Percentiles rank a stretch among this genome's conserved stretches.
Evolutionary conservation across 768 basidiomycete species (phyloP).

Genomic region (Dendrothele bispora): DNA sequence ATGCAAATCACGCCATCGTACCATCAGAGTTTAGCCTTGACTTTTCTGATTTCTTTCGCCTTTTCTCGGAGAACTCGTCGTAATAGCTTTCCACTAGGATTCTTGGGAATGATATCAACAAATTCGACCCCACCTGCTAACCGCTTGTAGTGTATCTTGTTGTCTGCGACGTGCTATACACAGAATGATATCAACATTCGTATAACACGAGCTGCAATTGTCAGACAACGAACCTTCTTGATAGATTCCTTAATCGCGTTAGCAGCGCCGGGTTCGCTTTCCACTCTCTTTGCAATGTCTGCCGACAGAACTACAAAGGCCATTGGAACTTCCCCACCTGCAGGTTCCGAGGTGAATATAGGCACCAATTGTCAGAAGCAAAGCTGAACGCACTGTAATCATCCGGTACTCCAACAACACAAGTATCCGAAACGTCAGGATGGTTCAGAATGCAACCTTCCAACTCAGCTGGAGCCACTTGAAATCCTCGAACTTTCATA

Average conservation of each 20-base stretch:
- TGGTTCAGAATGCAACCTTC: conserved; percentile 67
- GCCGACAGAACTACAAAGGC: conserved; percentile 61
- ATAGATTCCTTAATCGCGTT: conserved; percentile 45
- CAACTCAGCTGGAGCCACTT: conserved; percentile 74
- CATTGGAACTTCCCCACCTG: conserved; percentile 66
- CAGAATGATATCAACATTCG: neutral
- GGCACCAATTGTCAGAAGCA: neutral
- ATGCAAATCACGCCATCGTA: too few relatives aligned
- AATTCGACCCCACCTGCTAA: conserved; percentile 61
- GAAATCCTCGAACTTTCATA: conserved; percentile 57
- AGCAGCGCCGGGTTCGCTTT: conserved; percentile 24
- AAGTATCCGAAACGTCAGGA: conserved; percentile 56
- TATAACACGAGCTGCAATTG: neutral
- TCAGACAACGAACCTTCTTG: conserved; percentile 38
- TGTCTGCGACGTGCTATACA: conserved; percentile 50
- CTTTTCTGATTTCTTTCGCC: conserved; percentile 32
- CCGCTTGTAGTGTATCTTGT: conserved; percentile 58
- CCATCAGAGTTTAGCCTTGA: conserved; percentile 22
- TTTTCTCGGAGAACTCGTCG: conserved; percentile 53
- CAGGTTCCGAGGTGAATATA: neutral
- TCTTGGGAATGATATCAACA: conserved; percentile 55
- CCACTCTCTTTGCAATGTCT: conserved; percentile 36
- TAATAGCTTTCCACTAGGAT: conserved; percentile 61
- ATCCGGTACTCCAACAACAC: conserved; percentile 66
- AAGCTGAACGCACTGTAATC: conserved; percentile 55